Base-by-base conservation (phyloP, 2,329 filamentous ascomycete species). In the Stagonosporopsis cucurbitacearum region DNA sequence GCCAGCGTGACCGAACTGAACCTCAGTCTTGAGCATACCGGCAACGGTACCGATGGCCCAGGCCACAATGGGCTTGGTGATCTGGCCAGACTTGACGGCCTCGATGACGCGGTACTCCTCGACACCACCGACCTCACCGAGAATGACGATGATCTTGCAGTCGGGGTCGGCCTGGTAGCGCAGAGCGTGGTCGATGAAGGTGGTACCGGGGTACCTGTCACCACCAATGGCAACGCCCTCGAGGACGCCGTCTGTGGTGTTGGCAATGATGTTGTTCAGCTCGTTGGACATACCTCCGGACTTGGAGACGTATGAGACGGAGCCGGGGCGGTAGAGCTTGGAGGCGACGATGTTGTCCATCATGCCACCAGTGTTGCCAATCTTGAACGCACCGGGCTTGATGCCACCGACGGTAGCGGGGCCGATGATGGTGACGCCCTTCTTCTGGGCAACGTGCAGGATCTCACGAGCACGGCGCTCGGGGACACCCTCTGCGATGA, bases 341-440 rank as follows among this genome's bases (percentile, higher is more conserved):
- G 95, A 98, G 70, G 95, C 92, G 64, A 99, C 95, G 74, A 99
- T 99, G 87, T 99, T 99, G 87, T 99, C 95, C 95, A 99, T 99
- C 95, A 99, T 99, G 81, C 95, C 95, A 86, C 95, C 95, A 73
- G 95, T 99, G 87, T 99, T 99, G 79, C 95, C 95, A 66, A 99
- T 99, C 88, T 98, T 99, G 90, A 94, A 99, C 78, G 91, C 91
- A 79, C 95, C 95, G 62, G 95, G 95, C 88, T 98, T 99, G 84
- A 99, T 98, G 74, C 95, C 95, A 87, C 95, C 95, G 62, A 99
- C 95, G 53, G 95, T 99, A 71, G 95, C 95, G 64, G 95, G 95
- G 65, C 95, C 95, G 75, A 99, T 97, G 79, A 99, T 99, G 80
- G 93, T 97, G 77, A 99, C 90, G 63, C 94, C 94, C 89, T 98